These are phyloP conservation scores for Plasmodium coatneyi DNA, from an alignment of 169 alveolate genomes.

Conservation along the genomic window DNA sequence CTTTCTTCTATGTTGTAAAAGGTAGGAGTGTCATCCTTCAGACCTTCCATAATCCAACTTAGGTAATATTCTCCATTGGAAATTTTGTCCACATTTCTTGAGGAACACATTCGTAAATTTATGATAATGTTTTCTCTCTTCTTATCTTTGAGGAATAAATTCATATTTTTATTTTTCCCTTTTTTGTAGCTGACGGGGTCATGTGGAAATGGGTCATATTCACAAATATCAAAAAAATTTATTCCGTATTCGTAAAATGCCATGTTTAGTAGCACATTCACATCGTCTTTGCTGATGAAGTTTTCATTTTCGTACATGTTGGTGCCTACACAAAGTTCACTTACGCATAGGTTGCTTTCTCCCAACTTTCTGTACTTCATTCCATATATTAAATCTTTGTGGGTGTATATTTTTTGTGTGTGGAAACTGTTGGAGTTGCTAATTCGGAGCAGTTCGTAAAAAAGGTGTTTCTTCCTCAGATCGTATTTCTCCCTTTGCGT, in stretches of 20 bases:
- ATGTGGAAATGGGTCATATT: constrained; percentile 87
- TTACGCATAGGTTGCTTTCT: constrained; percentile 82
- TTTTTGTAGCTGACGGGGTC: constrained; percentile 84
- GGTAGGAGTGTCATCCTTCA: constrained; percentile 24
- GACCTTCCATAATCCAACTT: constrained; percentile 71
- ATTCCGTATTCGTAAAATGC: constrained; percentile 87
- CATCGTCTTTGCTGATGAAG: constrained; percentile 84
- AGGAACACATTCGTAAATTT: constrained; percentile 78
- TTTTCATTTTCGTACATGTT: constrained; percentile 84
- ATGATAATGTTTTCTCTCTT: constrained; percentile 77
- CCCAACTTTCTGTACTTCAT: constrained; percentile 82
- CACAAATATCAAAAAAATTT: constrained; percentile 87
- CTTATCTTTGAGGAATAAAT: constrained; percentile 74
- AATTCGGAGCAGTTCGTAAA: constrained; percentile 47
- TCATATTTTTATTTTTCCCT: constrained; percentile 82
- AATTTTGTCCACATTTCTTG: constrained; percentile 76
- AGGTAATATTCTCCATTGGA: constrained; percentile 69
- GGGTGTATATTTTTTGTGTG: constrained; percentile 64
- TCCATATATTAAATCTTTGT: constrained; percentile 74
- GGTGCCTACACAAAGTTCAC: constrained; percentile 86
- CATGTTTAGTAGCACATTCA: constrained; percentile 81
- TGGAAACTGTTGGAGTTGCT: constrained; percentile 52
- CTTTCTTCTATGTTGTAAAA: constrained; percentile 80
- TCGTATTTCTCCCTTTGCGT: not conserved
- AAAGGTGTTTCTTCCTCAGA: constrained; percentile 32